Evolutionary conservation across 176 grass and related monocot genomes (phyloP), one percentile per base, ranked within the genome.

Genomic region (Raddia guianensis): DNA sequence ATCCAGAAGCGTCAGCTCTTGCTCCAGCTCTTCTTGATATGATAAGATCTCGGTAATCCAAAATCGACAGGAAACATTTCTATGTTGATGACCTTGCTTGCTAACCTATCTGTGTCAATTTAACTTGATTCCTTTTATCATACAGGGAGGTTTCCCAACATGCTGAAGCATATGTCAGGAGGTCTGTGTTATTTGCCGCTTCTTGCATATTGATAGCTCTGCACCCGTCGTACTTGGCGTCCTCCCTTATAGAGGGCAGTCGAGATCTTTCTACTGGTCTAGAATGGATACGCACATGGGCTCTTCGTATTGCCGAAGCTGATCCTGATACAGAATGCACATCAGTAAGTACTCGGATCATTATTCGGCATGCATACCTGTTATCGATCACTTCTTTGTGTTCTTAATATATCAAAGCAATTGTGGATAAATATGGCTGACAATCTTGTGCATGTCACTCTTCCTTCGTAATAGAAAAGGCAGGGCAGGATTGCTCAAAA

Each of bases 121-220:
- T 75, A 43, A 49, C 66, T 2, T 62, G n/a, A 65, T 63, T 51
- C 56, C 45, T 68, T 46, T 76, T 75, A 56, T 85, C 77, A 74
- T 71, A 6, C 80, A 97, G 95, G 88, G 86, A 80, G 75, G 73
- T 97, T 47, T 94, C 89, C 0, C 76, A 87, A 70, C 95, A 97
- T 89, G 85, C 89, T 9, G 95, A 97, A 90, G 92, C 95, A 71
- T 97, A 97, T 83, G 95, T 97, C 55, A 92, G 95, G 74, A 97
- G 95, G 72, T 91, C 95, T 18, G 92, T 78, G 6, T 50, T 97
- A 57, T 97, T 97, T 89, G 86, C 92, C 49, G 95, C 95, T 61
- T 97, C 95, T 82, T 92, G 95, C 71, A 88, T 92, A 86, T 75
- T 97, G 80, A 66, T 94, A 72, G 88, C 95, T 77, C 48, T 97